Evolutionary conservation across 345 rosid genomes (phyloP), one percentile per base, ranked within the genome.

Genomic region (Pistacia vera): DNA sequence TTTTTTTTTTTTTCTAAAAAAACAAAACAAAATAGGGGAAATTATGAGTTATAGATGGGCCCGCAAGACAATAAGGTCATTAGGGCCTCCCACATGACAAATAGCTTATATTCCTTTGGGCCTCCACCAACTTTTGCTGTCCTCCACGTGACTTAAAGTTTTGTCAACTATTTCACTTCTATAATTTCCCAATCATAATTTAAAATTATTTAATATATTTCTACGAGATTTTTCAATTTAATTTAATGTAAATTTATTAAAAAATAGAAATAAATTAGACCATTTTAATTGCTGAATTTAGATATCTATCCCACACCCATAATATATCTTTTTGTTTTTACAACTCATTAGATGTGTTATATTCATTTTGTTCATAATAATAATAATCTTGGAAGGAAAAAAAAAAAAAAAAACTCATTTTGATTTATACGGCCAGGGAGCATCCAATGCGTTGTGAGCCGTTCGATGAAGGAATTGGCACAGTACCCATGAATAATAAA

Each of bases 121-220:
- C 71, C 71, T 14, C 10, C 71, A 22, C 14, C 57, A 11, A 8
- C 5, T 49, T 7, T 25, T 68, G 14, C 71, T 49, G 58, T 68
- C 58, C 11, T 14, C 41, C 71, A 68, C 59, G 71, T 68, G 71
- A 51, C 57, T 35, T 49, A 67, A 67, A 54, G 7, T 49, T 10
- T 9, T 9, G 2, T 46, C n/a, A 66, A 10, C 35, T 33, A 66
- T 9, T 49, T 11, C 54, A 9, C 54, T 49, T 11, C 2, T 49
- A 1, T 49, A 49, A 9, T 8, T 8, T 8, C 13, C 54, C 13
- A 30, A 1, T 30, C 33, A 30, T 25, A 25, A 0, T 25, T 25
- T 25, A 25, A 25, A 30, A 30, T 30, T 30, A 30, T 30, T 1
- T 38, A 30, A 30, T 30, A 30, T 30, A 30, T 30, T 1, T 30